phyloP scores from a whole-genome alignment of 2,329 filamentous ascomycete genomes.

The Botryotinia calthae region DNA sequence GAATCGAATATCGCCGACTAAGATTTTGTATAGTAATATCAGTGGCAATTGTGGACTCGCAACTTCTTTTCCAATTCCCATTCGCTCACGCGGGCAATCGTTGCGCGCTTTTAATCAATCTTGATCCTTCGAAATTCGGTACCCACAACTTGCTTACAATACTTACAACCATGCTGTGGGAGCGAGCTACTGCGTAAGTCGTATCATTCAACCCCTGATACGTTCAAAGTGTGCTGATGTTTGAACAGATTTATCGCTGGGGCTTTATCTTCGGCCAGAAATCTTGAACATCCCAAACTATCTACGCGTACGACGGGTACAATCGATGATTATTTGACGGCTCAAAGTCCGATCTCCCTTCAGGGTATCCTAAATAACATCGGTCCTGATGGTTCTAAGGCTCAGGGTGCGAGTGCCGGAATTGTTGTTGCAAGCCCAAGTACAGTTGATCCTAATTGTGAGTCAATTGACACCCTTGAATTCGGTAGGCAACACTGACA shows the following conservation, averaged over 20 bases:
- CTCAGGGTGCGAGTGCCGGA: conserved; percentile 47
- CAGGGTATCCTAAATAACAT: conserved; percentile 55
- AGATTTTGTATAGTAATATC: background rate
- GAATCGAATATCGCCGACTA: background rate
- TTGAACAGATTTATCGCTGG: background rate
- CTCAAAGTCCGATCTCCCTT: conserved; percentile 46
- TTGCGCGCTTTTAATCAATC: background rate
- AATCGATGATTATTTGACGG: conserved; percentile 6
- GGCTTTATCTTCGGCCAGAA: background rate
- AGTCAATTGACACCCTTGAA: conserved; percentile 29
- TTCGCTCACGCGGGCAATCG: background rate
- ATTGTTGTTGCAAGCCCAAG: conserved; percentile 56
- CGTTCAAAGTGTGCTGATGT: background rate
- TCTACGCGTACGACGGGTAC: background rate
- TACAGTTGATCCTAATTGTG: conserved; percentile 52
- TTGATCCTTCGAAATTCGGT: background rate
- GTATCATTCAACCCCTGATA: background rate
- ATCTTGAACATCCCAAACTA: background rate
- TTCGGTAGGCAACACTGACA: background rate
- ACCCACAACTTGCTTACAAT: background rate
- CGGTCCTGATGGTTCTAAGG: conserved; percentile 50
- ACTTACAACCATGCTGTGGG: conserved; percentile 8
- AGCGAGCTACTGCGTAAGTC: conserved; percentile 8
- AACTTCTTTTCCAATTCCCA: background rate
- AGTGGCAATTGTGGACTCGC: background rate